Conservation (phyloP, 2,329 filamentous ascomycete species). For the Sporothrix curviconia region DNA sequence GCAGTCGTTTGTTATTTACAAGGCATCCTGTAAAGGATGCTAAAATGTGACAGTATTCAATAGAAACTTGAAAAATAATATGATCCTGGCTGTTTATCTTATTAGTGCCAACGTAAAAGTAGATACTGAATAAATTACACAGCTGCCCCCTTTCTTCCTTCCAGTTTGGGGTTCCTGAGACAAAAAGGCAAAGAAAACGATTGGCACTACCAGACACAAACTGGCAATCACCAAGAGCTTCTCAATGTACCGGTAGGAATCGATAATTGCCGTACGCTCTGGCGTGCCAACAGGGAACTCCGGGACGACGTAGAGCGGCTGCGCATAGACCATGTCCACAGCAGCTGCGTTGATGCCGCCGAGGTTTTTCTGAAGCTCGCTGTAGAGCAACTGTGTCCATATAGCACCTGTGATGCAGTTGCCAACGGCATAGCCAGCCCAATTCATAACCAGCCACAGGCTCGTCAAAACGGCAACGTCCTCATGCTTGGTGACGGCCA, state of each 20-base stretch:
- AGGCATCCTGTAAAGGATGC: too few relatives aligned
- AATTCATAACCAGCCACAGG: slow-evolving; percentile 55
- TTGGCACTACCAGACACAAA: slow-evolving; percentile 42
- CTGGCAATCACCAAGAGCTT: slow-evolving; percentile 41
- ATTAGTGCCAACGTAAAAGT: too few relatives aligned
- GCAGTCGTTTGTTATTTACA: too few relatives aligned
- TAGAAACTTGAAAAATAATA: too few relatives aligned
- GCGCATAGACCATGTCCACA: slow-evolving; percentile 28
- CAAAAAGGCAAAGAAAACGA: slow-evolving; percentile 35
- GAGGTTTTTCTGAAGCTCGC: slow-evolving; percentile 30
- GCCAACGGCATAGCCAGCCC: slow-evolving; percentile 54
- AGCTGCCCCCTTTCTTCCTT: too few relatives aligned
- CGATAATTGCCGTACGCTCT: slow-evolving; percentile 37
- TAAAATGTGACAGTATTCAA: too few relatives aligned
- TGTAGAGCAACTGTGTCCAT: slow-evolving; percentile 53
- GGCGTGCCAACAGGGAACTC: slow-evolving; percentile 36
- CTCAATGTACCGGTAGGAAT: slow-evolving; percentile 41
- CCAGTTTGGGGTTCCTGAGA: not conserved
- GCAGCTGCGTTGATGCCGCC: slow-evolving; percentile 34
- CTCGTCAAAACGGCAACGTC: slow-evolving; percentile 58
- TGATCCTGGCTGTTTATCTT: too few relatives aligned
- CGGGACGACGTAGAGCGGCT: slow-evolving; percentile 29
- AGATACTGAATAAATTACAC: too few relatives aligned
- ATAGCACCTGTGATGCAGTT: slow-evolving; percentile 55
- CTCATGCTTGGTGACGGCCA: slow-evolving; percentile 38